Percentiles rank a stretch among this genome's conserved stretches.
Evolutionary conservation across 1,139 yeast species (phyloP).

Genomic region (Candida glucosophila): DNA sequence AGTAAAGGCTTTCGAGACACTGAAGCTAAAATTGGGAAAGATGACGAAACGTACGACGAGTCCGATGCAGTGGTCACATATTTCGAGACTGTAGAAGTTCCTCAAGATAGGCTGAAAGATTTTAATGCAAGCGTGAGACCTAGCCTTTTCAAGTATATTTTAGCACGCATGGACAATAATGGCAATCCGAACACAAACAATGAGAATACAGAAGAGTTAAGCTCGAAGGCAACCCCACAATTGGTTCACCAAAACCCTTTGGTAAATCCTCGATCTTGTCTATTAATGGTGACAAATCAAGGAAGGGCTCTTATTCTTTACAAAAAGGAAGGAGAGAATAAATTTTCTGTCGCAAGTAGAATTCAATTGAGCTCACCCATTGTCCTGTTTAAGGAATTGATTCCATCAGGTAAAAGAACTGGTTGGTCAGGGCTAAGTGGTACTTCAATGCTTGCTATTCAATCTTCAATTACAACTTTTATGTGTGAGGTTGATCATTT

Average conservation of each 20-base stretch:
- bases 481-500: conserved; percentile 50
- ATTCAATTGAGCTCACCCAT: conserved; percentile 39
- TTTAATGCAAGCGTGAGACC: conserved; percentile 3
- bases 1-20: conserved; percentile 21
- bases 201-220: neutral
- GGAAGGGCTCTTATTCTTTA: conserved; percentile 48
- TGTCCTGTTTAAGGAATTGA: conserved; percentile 47
- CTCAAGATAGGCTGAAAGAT: no score
- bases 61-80: conserved; percentile 21
- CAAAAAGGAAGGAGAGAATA: conserved; percentile 23
- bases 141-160: conserved; percentile 22
- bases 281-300: conserved; percentile 44
- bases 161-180: conserved; percentile 12
- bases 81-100: conserved; percentile 16
- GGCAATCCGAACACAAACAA: conserved; percentile 3
- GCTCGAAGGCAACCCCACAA: conserved; percentile 8
- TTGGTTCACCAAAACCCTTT: no score
- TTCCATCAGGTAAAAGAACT: conserved; percentile 22
- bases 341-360: conserved; percentile 37
- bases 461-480: conserved; percentile 37
- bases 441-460: conserved; percentile 46
- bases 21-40: conserved; percentile 5
- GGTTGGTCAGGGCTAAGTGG: conserved; percentile 22
- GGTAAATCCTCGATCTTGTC: conserved; percentile 33
- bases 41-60: conserved; percentile 13